A percentile compares a stretch with the other conserved stretches of the same genome.
Conservation (phyloP, 345 rosid species). For the Camelina laxa region DNA sequence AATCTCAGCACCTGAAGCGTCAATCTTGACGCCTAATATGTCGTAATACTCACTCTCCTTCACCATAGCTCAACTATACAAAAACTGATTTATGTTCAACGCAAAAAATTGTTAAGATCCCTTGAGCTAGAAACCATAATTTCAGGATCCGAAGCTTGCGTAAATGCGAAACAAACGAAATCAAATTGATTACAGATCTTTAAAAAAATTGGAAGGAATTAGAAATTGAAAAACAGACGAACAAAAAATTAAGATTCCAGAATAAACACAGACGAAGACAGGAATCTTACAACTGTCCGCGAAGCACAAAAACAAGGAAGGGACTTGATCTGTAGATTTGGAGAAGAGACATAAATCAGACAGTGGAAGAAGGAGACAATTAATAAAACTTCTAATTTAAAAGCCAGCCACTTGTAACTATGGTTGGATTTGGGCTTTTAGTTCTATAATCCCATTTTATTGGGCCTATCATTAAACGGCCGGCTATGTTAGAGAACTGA, state of each 20-base stretch:
- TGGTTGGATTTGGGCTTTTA: no score
- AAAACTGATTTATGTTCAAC: background rate
- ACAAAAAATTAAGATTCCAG: background rate
- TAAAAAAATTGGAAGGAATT: background rate
- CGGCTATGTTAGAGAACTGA: no score
- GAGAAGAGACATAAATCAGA: no score
- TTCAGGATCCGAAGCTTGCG: background rate
- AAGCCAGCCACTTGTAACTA: no score
- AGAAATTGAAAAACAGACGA: background rate
- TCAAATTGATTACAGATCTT: slow-evolving; percentile 19
- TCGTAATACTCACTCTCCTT: slow-evolving; percentile 77
- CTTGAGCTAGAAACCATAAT: background rate
- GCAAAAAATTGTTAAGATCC: background rate
- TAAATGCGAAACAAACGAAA: slow-evolving; percentile 10
- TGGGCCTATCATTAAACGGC: no score
- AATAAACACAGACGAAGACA: background rate
- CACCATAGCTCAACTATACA: slow-evolving; percentile 52
- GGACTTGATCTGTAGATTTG: slow-evolving; percentile 21
- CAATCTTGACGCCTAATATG: slow-evolving; percentile 68
- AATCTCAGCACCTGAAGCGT: slow-evolving; percentile 76
- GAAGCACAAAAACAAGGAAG: background rate
- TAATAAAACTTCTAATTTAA: no score
- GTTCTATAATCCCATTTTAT: no score
- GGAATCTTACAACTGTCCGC: background rate
- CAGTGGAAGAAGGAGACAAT: no score